Conservation (phyloP, 2,329 filamentous ascomycete genomes). For the Pseudogymnoascus sp. region DNA sequence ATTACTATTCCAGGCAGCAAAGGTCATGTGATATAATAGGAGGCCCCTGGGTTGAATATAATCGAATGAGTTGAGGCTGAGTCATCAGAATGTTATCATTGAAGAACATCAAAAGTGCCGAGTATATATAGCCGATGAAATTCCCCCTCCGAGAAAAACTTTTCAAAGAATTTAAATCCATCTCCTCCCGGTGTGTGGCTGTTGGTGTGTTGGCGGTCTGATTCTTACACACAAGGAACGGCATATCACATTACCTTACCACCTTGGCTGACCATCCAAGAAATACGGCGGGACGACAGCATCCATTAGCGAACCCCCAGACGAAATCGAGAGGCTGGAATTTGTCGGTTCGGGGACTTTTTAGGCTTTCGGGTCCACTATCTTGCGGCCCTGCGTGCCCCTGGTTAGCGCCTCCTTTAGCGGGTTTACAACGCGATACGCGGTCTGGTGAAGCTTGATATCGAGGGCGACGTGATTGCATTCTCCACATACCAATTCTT, state of each 20-base stretch:
- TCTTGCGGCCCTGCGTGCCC: constrained; percentile 2
- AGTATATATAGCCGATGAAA: background rate
- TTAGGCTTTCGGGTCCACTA: constrained; percentile 7
- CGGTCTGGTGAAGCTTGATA: constrained; percentile 4
- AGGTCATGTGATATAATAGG: background rate
- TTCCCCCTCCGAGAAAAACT: background rate
- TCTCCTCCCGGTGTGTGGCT: background rate
- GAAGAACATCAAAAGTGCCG: background rate
- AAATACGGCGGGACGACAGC: background rate
- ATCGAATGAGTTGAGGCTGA: background rate
- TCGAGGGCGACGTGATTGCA: constrained; percentile 1
- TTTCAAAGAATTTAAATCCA: background rate
- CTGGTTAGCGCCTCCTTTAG: background rate
- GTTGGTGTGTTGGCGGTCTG: background rate
- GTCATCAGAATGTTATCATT: background rate
- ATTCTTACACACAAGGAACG: background rate
- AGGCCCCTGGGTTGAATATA: background rate
- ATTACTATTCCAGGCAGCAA: background rate
- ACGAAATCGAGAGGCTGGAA: background rate
- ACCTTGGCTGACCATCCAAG: background rate
- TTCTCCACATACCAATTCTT: background rate
- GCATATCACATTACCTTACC: background rate
- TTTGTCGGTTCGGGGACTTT: background rate
- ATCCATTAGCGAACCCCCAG: background rate
- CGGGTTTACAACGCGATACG: constrained; percentile 10